Evolutionary conservation across 495 filamentous ascomycete species (phyloP), one percentile per base, ranked within the genome.

Genomic region (Tuber calosporum): DNA sequence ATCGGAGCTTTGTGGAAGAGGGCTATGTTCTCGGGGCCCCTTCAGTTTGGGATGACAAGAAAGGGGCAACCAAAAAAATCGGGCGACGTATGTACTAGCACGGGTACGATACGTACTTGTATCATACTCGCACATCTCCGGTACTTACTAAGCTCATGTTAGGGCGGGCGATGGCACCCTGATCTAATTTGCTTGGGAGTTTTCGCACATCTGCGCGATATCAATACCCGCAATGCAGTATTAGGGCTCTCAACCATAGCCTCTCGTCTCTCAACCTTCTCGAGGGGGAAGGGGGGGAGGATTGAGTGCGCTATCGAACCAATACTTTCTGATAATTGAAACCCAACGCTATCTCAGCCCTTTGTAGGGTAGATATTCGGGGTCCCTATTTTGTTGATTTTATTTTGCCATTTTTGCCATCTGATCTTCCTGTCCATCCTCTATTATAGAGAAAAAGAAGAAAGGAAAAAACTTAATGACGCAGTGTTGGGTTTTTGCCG

Each of bases 21-120:
- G 11, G 53, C 53, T 26, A 62, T 62, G 11, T 62, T 62, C 53
- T 30, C 11, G 26, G 26, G n/a, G 53, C 3, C 53, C 53, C 11
- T 62, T 62, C 9, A 1, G 26, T 62, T 62, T 62, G n/a, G 53
- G 53, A 62, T 62, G 48, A 58, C 48, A 62, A 30, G 53, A 62
- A 62, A 62, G 53, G 53, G 53, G 53, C 53, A 6, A 62, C 53
- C 53, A 62, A 62, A 62, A 62, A 62, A 62, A 15, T 62, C n/a
- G 53, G 53, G 53, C 30, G n/a, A n/a, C n/a, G n/a, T n/a, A n/a
- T n/a, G n/a, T n/a, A n/a, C n/a, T n/a, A n/a, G n/a, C n/a, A n/a
- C n/a, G n/a, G n/a, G n/a, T n/a, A n/a, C n/a, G n/a, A n/a, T n/a
- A n/a, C n/a, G n/a, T n/a, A n/a, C n/a, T n/a, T n/a, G n/a, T n/a